phyloP scores from a whole-genome alignment of 805 yeast genomes.

The Yamadazyma insecticola region DNA sequence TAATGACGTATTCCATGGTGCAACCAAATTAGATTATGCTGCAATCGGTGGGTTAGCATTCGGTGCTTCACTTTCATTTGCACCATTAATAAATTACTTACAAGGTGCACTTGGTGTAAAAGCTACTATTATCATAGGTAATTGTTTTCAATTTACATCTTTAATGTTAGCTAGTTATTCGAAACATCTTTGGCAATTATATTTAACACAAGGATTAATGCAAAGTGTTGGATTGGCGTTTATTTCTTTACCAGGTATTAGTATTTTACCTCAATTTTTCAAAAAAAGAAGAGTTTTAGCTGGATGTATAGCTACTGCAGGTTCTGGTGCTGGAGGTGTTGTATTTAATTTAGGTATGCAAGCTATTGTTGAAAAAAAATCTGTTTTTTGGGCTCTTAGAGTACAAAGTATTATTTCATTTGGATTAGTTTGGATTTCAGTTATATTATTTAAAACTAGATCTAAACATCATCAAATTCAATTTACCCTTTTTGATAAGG shows the following conservation, averaged over 20 bases:
- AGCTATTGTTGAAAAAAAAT: constrained; percentile 26
- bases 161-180: constrained; percentile 58
- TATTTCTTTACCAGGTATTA: constrained; percentile 52
- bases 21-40: constrained; percentile 55
- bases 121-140: constrained; percentile 42
- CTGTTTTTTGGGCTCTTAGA: constrained; percentile 48
- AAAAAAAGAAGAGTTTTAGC: constrained; percentile 54
- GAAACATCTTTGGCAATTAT: constrained; percentile 57
- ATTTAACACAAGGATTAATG: constrained; percentile 61
- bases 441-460: constrained; percentile 12
- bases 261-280: constrained; percentile 67
- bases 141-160: constrained; percentile 46
- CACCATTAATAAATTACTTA: constrained; percentile 45
- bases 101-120: constrained; percentile 42
- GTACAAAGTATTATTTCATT: constrained; percentile 38
- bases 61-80: constrained; percentile 44
- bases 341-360: constrained; percentile 46
- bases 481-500: constrained; percentile 34
- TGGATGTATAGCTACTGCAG: constrained; percentile 41
- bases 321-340: constrained; percentile 51
- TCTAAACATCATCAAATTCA: constrained; percentile 11
- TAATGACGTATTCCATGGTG: constrained; percentile 47
- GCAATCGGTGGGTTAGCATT: constrained; percentile 64
- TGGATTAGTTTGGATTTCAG: constrained; percentile 17
- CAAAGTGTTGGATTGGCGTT: constrained; percentile 56